Evolutionary conservation across 768 basidiomycete genomes (phyloP), one percentile per base, ranked within the genome.

Genomic region (Amanita molliuscula): DNA sequence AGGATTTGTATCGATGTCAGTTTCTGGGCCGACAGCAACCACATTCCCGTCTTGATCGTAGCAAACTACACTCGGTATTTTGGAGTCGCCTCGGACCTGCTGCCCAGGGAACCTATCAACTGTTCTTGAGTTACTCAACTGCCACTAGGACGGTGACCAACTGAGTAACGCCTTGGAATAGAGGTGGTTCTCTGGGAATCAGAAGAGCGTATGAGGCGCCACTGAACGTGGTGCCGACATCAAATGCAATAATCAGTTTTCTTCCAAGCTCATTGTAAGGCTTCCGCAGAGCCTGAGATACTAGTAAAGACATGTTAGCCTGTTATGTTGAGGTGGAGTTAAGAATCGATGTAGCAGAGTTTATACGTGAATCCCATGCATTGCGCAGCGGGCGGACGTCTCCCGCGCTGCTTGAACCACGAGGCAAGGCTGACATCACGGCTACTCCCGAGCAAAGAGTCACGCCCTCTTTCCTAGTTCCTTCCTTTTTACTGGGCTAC

Each of bases 141-240:
- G 35, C 29, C 51, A 47, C 13, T 46, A 48, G 15, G 45, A 33
- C 21, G 31, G 33, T n/a, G 20, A 53, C 48, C n/a, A 53, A 63
- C 67, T 57, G 60, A 38, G 56, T 74, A 59, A 73, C 71, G 11
- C 66, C 67, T 28, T 61, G 58, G 16, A 73, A 72, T 25, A 58
- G 50, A 3, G 65, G 65, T 15, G 57, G 49, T 48, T 61, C 45
- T 0, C 62, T 62, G 8, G 65, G 64, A 34, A 64, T 62, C n/a
- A 74, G 57, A 38, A 74, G 64, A 44, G 63, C 61, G 48, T 41
- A 40, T 5, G n/a, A 50, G 8, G 76, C 63, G 5, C 73, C 73
- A 28, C 74, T 76, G 43, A 61, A 75, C 1, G 74, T 77, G 1
- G 73, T 78, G 5, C 77, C 77, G 2, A 78, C 58, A 50, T 78